Conservation (phyloP, 768 basidiomycete genomes). For the Phanerochaete sordida region DNA sequence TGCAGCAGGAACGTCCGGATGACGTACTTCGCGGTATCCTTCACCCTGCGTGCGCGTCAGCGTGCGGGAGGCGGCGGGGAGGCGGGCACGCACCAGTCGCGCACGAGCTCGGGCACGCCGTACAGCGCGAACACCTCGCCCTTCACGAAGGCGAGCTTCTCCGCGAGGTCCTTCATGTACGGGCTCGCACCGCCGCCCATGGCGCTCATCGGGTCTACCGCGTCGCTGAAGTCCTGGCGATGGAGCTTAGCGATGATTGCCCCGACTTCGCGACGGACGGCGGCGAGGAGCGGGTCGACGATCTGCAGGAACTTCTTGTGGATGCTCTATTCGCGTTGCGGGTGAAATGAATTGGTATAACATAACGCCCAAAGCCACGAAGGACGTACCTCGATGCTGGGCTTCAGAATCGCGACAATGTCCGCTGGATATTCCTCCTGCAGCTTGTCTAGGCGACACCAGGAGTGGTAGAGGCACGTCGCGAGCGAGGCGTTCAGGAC, state of each 20-base stretch:
- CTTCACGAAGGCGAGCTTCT: conserved; percentile 83
- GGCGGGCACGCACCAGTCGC: conserved; percentile 60
- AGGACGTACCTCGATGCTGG: conserved; percentile 54
- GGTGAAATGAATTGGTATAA: neutral
- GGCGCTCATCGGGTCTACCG: conserved; percentile 53
- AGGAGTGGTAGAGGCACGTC: conserved; percentile 77
- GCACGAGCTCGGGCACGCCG: conserved; percentile 64
- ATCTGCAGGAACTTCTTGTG: conserved; percentile 49
- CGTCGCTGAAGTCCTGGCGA: conserved; percentile 75
- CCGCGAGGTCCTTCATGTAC: conserved; percentile 90
- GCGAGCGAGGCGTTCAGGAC: conserved; percentile 73
- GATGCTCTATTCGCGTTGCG: conserved; percentile 39
- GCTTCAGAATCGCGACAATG: conserved; percentile 52
- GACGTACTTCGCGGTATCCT: conserved; percentile 67
- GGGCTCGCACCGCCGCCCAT: conserved; percentile 66
- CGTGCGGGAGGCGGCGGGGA: neutral
- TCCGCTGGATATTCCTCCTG: conserved; percentile 62
- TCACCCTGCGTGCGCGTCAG: conserved; percentile 21
- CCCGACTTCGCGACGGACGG: conserved; percentile 78
- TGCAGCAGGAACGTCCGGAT: conserved; percentile 89
- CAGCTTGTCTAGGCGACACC: conserved; percentile 61
- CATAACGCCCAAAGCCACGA: neutral
- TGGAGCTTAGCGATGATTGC: conserved; percentile 82
- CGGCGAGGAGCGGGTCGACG: conserved; percentile 56
- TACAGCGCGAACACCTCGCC: conserved; percentile 71